Evolutionary conservation across 163 green algal species (phyloP).

Genomic region (Chlamydomonas reinhardtii): DNA sequence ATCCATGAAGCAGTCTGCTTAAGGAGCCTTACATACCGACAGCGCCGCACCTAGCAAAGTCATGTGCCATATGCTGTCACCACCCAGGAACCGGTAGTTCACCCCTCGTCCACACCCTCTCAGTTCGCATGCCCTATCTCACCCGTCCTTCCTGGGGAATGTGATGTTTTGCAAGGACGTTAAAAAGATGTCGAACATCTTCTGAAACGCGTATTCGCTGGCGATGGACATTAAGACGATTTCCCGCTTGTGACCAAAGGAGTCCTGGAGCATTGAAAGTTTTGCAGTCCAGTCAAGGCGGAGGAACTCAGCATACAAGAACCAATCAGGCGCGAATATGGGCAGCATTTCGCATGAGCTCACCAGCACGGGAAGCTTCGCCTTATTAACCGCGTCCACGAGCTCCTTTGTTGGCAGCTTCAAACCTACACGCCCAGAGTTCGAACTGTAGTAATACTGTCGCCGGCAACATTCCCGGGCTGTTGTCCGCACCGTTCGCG

Average conservation of each 20-base stretch:
- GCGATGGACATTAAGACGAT: conserved; percentile 30
- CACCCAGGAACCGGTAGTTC: too few species aligned
- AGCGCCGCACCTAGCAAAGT: too few species aligned
- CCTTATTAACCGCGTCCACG: conserved; percentile 2
- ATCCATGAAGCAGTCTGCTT: too few species aligned
- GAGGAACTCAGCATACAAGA: too few species aligned
- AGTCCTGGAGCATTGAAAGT: conserved; percentile 9
- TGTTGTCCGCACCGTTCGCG: background rate
- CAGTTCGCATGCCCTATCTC: background rate
- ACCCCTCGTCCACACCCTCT: too few species aligned
- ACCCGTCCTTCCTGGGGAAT: conserved; percentile 7
- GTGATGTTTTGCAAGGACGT: conserved; percentile 31
- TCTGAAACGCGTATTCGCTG: conserved; percentile 29
- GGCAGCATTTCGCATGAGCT: background rate
- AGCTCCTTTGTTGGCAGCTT: conserved; percentile 27
- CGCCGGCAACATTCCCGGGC: too few species aligned
- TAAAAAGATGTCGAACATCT: conserved; percentile 42
- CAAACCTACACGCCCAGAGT: background rate
- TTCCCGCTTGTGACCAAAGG: conserved; percentile 10
- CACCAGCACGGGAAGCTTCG: conserved; percentile 33
- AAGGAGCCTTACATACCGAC: too few species aligned
- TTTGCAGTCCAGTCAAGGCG: background rate
- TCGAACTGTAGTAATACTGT: too few species aligned
- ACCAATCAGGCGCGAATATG: too few species aligned
- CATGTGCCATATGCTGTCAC: too few species aligned